Percentiles rank a stretch among this genome's conserved stretches.
Conservation (phyloP, 768 basidiomycete species). For the Termitomyces eurrhizus region DNA sequence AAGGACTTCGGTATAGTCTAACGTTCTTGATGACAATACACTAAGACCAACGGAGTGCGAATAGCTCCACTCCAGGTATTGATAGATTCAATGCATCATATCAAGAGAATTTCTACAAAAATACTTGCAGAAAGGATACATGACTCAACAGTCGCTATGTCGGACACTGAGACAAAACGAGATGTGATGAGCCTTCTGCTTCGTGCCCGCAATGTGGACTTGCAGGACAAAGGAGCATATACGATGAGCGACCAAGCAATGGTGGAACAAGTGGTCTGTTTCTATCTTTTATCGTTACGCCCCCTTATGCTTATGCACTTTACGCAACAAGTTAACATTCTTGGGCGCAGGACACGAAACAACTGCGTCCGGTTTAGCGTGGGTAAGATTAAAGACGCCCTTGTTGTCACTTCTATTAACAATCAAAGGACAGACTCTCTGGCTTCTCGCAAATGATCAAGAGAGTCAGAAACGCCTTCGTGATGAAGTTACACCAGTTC, state of each 20-base stretch:
- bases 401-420: not conserved
- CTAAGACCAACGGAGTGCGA: not conserved
- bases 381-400: constrained; percentile 27
- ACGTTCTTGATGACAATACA: not conserved
- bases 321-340: constrained; percentile 36
- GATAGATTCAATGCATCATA: constrained; percentile 37
- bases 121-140: constrained; percentile 40
- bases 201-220: constrained; percentile 35
- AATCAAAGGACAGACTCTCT: constrained; percentile 34
- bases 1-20: constrained; percentile 17
- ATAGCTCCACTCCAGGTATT: constrained; percentile 22
- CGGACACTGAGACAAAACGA: constrained; percentile 37
- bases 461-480: constrained; percentile 48
- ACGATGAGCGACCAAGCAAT: constrained; percentile 43
- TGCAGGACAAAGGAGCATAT: constrained; percentile 30
- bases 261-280: constrained; percentile 49
- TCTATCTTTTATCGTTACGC: not conserved
- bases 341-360: constrained; percentile 45
- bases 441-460: constrained; percentile 49
- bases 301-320: not conserved
- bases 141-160: constrained; percentile 27
- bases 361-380: constrained; percentile 43
- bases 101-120: constrained; percentile 32
- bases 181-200: constrained; percentile 54
- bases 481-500: constrained; percentile 43